Percentiles rank a stretch among this genome's conserved stretches.
phyloP scores from a whole-genome alignment of 192 early-diverging fungal genomes.

The Podila clonocystis region DNA sequence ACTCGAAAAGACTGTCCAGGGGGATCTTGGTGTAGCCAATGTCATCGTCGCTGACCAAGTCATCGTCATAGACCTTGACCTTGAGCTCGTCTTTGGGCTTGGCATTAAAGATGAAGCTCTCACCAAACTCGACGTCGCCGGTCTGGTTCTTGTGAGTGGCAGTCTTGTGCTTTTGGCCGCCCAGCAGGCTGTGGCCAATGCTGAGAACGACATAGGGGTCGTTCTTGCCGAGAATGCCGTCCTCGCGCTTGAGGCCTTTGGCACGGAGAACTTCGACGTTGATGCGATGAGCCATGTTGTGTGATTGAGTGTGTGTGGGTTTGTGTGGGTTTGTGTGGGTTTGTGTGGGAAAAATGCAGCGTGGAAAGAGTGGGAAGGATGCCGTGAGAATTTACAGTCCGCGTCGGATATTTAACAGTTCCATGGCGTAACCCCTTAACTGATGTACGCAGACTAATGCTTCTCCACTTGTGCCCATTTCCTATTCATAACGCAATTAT shows the following conservation, averaged over 20 bases:
- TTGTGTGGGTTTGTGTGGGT: no score
- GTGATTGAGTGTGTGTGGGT: neutral
- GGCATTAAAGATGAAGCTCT: constrained; percentile 8
- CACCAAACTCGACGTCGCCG: constrained; percentile 7
- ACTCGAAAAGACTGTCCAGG: neutral
- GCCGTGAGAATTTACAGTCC: no score
- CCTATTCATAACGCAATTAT: no score
- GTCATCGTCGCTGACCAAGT: constrained; percentile 8
- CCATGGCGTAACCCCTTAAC: no score
- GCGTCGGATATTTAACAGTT: no score
- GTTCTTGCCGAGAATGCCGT: constrained; percentile 7
- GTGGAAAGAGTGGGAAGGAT: neutral
- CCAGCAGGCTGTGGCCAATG: constrained; percentile 10
- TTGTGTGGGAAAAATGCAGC: neutral
- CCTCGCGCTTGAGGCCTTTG: constrained; percentile 19
- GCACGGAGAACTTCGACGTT: constrained; percentile 7
- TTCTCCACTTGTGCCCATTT: no score
- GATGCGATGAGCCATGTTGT: constrained; percentile 8
- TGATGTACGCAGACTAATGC: no score
- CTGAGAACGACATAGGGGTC: constrained; percentile 11
- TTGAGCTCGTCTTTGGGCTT: constrained; percentile 1
- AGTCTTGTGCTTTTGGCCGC: constrained; percentile 12
- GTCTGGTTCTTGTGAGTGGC: constrained; percentile 7
- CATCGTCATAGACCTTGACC: constrained; percentile 14
- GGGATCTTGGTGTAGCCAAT: constrained; percentile 16